Evolutionary conservation across 768 basidiomycete species (phyloP), one percentile per base, ranked within the genome.

Genomic region (Tricholomella constricta): DNA sequence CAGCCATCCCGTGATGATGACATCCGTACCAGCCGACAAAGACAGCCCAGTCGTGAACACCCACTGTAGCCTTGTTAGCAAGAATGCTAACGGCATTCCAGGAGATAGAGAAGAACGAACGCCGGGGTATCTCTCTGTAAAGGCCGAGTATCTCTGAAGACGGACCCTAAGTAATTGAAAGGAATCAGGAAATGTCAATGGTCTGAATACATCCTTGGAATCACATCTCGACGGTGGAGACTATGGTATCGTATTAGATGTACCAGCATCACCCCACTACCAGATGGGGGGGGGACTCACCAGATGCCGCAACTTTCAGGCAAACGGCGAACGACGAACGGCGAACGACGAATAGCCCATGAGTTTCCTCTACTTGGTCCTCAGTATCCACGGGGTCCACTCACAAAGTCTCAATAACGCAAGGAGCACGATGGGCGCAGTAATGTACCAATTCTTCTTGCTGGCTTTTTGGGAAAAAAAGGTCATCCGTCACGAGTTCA

Each of bases 41-140:
- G 70, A 67, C 6, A 77, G 67, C 4, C 76, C 76, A 9, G 71
- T 62, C 11, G 76, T 78, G 42, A 78, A 77, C 8, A 78, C 48
- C 67, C 72, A 75, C 76, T 78, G 23, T 6, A 25, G 8, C 20
- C 6, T 25, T n/a, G 31, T n/a, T n/a, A 20, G 6, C 31, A 47
- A 22, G 20, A 41, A 12, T 12, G 31, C 15, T 9, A 27, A 11
- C 22, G 35, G 8, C 9, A n/a, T 10, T 19, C 41, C 26, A 29
- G 3, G 27, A 26, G 2, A 11, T 7, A 46, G 15, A 27, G 19
- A 32, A 2, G 4, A 26, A 57, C 62, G 31, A 17, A 65, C 63
- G 5, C 59, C 60, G 3, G 65, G 65, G 27, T 65, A 67, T 10
- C 38, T 53, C 12, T 44, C 20, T 3, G 45, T 57, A 27, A 55